Percentiles rank a stretch among this genome's conserved stretches.
Conservation (phyloP, 768 basidiomycete species). For the Clavaria fumosa region DNA sequence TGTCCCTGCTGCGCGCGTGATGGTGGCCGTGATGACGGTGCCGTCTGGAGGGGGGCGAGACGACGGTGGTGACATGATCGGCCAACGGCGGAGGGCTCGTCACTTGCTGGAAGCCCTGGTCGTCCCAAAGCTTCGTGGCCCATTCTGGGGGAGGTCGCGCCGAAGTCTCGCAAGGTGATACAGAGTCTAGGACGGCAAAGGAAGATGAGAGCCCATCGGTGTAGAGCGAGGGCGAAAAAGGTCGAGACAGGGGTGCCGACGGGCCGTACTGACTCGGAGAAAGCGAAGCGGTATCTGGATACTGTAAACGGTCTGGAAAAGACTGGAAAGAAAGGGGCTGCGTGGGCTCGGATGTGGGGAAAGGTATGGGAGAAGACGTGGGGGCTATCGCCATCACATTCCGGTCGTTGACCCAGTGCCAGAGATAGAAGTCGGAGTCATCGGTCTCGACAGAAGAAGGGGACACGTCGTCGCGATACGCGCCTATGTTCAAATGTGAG, state of each 20-base stretch:
- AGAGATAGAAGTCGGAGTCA: constrained; percentile 7
- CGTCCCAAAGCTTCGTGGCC: constrained; percentile 53
- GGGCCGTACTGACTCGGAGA: constrained; percentile 49
- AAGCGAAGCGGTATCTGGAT: constrained; percentile 36
- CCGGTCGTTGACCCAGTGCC: constrained; percentile 9
- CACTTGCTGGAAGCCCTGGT: constrained; percentile 29
- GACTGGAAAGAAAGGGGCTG: constrained; percentile 31
- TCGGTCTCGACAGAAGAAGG: too few relatives aligned
- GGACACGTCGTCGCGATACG: too few relatives aligned
- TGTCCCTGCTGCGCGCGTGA: constrained; percentile 28
- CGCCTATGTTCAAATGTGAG: too few relatives aligned
- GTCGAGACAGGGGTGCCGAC: constrained; percentile 46
- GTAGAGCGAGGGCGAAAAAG: constrained; percentile 48
- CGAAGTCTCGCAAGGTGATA: constrained; percentile 47
- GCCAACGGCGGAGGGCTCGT: constrained; percentile 26
- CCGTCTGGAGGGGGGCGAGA: constrained; percentile 34
- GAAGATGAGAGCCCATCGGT: constrained; percentile 3
- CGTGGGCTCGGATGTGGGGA: constrained; percentile 31
- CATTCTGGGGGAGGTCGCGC: constrained; percentile 45
- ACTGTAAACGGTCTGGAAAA: constrained; percentile 28
- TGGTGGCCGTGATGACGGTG: constrained; percentile 25
- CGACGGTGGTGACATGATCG: too few relatives aligned
- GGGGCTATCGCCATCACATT: too few relatives aligned
- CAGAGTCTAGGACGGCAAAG: constrained; percentile 29
- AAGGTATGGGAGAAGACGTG: constrained; percentile 41